phyloP scores from a whole-genome alignment of 352 stramenopile genomes.

The Pythium sp. region DNA sequence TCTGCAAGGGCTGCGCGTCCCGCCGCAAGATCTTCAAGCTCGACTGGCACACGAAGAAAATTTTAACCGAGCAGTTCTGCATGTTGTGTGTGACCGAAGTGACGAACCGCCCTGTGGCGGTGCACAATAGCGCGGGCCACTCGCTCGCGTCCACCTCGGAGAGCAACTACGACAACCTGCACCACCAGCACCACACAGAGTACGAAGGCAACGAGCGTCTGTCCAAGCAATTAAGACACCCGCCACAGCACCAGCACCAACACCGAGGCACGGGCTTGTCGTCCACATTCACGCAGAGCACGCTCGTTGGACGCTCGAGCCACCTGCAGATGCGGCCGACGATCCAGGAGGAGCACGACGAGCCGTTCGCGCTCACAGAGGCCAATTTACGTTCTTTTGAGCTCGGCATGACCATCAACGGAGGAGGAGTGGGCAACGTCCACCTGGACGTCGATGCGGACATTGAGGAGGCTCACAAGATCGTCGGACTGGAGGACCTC shows the following conservation, averaged over 20 bases:
- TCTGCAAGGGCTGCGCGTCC: slow-evolving; percentile 35
- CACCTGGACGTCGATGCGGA: neutral
- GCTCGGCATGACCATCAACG: slow-evolving; percentile 8
- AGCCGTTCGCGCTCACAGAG: slow-evolving; percentile 16
- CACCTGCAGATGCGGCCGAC: neutral
- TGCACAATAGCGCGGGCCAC: slow-evolving; percentile 1
- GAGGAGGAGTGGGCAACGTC: neutral
- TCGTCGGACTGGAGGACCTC: slow-evolving; percentile 2
- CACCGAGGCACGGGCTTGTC: slow-evolving; percentile 3
- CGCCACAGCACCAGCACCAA: neutral
- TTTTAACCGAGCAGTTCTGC: slow-evolving; percentile 17
- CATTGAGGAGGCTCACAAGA: slow-evolving; percentile 5
- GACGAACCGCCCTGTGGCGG: slow-evolving; percentile 4
- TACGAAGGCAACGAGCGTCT: slow-evolving; percentile 19
- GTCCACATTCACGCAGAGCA: slow-evolving; percentile 18
- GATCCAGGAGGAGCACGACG: slow-evolving; percentile 10
- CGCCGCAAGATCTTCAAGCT: slow-evolving; percentile 19
- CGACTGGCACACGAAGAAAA: slow-evolving; percentile 15
- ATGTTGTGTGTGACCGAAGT: slow-evolving; percentile 18
- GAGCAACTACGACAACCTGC: slow-evolving; percentile 13
- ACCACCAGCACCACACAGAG: slow-evolving; percentile 2
- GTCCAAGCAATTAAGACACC: neutral
- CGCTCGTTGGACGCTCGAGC: neutral
- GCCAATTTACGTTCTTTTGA: slow-evolving; percentile 17
- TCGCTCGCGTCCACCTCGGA: slow-evolving; percentile 9